These are phyloP conservation scores for Emergomyces pasteurianus DNA, from an alignment of 2,329 filamentous ascomycete genomes.

Conservation along the genomic window DNA sequence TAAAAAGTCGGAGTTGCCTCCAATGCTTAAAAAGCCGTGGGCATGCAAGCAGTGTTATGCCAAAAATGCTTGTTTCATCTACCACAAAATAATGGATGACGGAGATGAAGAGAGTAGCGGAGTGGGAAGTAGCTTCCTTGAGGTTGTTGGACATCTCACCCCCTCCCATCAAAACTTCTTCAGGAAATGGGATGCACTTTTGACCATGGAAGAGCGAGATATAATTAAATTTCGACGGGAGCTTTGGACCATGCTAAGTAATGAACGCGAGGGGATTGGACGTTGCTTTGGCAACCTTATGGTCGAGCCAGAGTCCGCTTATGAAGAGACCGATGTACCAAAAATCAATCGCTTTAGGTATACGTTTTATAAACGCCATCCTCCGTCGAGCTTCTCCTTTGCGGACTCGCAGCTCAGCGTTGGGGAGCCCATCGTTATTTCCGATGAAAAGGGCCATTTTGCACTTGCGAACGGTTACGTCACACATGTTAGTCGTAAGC, in stretches of 20 bases:
- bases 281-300: conserved; percentile 83
- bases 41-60: conserved; percentile 83
- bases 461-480: conserved; percentile 88
- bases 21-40: conserved; percentile 72
- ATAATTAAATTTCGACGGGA: conserved; percentile 77
- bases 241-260: conserved; percentile 90
- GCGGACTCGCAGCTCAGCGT: conserved; percentile 75
- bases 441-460: conserved; percentile 90
- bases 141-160: conserved; percentile 66
- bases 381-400: conserved; percentile 61
- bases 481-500: conserved; percentile 58
- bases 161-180: conserved; percentile 71
- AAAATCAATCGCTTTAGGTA: conserved; percentile 92
- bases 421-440: conserved; percentile 91
- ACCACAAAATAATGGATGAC: conserved; percentile 79
- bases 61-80: conserved; percentile 80
- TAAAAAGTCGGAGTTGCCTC: conserved; percentile 68
- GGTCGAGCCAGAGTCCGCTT: conserved; percentile 64
- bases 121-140: conserved; percentile 69
- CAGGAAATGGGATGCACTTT: conserved; percentile 80
- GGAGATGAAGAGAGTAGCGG: conserved; percentile 72
- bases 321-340: conserved; percentile 54
- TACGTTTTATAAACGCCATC: conserved; percentile 61
- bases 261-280: conserved; percentile 74
- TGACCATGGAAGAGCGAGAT: conserved; percentile 91